phyloP scores from a whole-genome alignment of 1,284 basidiomycete genomes.

The Ustilago esculenta region DNA sequence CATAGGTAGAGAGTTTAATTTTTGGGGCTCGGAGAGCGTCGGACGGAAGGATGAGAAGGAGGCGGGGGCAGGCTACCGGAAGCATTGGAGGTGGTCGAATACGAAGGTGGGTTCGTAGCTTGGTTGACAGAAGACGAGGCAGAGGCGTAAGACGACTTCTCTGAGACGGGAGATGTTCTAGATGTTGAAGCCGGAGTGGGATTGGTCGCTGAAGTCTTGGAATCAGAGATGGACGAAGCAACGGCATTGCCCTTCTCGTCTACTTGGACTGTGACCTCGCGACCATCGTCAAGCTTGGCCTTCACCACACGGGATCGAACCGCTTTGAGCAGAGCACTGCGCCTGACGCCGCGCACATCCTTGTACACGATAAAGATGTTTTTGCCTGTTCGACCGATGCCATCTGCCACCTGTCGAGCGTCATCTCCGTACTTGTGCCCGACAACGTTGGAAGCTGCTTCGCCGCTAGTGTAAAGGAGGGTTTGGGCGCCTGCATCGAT shows the following conservation, averaged over 20 bases:
- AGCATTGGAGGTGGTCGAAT: constrained; percentile 2
- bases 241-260: constrained; percentile 37
- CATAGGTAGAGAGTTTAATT: constrained; percentile 4
- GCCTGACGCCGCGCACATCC: constrained; percentile 62
- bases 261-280: constrained; percentile 33
- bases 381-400: constrained; percentile 50
- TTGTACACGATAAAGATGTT: constrained; percentile 65
- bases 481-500: constrained; percentile 62
- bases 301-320: constrained; percentile 51
- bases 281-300: constrained; percentile 36
- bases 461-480: constrained; percentile 52
- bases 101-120: constrained; percentile 20
- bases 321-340: constrained; percentile 61
- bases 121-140: constrained; percentile 3
- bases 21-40: constrained; percentile 17
- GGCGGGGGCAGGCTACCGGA: constrained; percentile 6
- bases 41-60: constrained; percentile 16
- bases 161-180: constrained; percentile 2
- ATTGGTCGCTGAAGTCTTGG: not conserved
- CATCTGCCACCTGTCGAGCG: constrained; percentile 57
- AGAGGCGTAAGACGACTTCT: constrained; percentile 21
- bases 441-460: constrained; percentile 63
- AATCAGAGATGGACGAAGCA: constrained; percentile 12
- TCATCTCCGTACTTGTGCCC: constrained; percentile 66
- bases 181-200: not conserved